Evolutionary conservation across 2,329 filamentous ascomycete species (phyloP).

Genomic region (Aureobasidium subglaciale): DNA sequence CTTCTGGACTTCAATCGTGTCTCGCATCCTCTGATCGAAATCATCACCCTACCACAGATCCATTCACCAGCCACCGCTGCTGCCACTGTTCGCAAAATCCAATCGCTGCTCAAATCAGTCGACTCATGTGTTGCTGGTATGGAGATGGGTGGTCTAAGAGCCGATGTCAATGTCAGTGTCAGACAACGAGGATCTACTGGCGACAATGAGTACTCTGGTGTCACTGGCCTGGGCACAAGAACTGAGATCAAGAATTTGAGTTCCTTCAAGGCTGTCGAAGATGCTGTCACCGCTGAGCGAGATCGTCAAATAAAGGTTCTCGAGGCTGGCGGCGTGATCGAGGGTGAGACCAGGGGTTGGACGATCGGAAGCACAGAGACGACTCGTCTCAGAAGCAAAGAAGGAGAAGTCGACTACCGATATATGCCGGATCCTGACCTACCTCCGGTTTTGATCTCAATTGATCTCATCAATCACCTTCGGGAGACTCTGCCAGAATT

Average conservation of each 20-base stretch:
- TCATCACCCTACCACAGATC: slow-evolving; percentile 86
- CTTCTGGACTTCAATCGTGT: slow-evolving; percentile 93
- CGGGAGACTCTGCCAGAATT: slow-evolving; percentile 57
- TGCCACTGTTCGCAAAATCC: slow-evolving; percentile 81
- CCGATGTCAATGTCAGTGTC: slow-evolving; percentile 93
- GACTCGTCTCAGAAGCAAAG: slow-evolving; percentile 75
- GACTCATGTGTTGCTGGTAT: slow-evolving; percentile 86
- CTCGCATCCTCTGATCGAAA: slow-evolving; percentile 84
- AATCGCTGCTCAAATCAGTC: slow-evolving; percentile 68
- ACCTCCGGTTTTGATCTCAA: slow-evolving; percentile 66
- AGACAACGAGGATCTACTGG: slow-evolving; percentile 43
- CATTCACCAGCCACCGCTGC: slow-evolving; percentile 82
- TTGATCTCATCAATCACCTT: slow-evolving; percentile 61
- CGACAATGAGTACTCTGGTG: slow-evolving; percentile 47
- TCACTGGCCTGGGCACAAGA: slow-evolving; percentile 66
- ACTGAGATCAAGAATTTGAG: slow-evolving; percentile 98
- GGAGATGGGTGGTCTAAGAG: slow-evolving; percentile 84
- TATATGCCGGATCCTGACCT: slow-evolving; percentile 98
- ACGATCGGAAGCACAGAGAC: slow-evolving; percentile 78
- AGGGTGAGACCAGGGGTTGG: slow-evolving; percentile 90
- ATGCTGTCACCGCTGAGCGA: slow-evolving; percentile 85
- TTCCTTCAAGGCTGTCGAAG: slow-evolving; percentile 90
- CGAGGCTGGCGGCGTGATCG: slow-evolving; percentile 64
- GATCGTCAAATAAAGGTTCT: slow-evolving; percentile 79
- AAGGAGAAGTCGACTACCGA: slow-evolving; percentile 93